Base-by-base conservation (phyloP, 306 rosid species). In the Carpinus fangiana region DNA sequence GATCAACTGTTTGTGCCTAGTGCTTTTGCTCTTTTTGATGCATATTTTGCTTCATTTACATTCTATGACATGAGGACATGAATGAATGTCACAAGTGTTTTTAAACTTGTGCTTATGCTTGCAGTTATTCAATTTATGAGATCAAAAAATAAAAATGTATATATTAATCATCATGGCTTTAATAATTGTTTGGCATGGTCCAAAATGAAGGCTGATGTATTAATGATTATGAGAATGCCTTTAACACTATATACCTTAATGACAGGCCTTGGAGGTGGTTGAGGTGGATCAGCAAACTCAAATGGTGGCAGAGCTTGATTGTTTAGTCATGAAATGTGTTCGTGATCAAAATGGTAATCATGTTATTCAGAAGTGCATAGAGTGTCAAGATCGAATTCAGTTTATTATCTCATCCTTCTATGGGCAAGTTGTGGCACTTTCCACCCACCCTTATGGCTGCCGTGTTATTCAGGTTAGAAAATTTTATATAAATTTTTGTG, bases 271-370 rank as follows among this genome's bases (percentile, higher is more conserved):
- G 91, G 99, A 95, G 87, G 92, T 90, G 77, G 93, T 95, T 83
- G 93, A 83, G 60, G 76, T 79, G 76, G 90, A 93, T 82, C 98
- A 88, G 78, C 97, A 93, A 76, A 84, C 89, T 68, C 96, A 89
- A 83, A 89, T 95, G 96, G 98, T 95, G 71, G 83, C 87, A 14
- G 99, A 93, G 91, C 98, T 93, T 54, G 88, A 90, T 78, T 97
- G 97, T 82, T 87, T 93, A 47, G 55, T 95, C 67, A 90, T 93
- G 93, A 95, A 90, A 85, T 95, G 99, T 38, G 97, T 93, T 31
- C 98, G 91, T 21, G 99, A 95, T 86, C 98, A 95, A 81, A 95
- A 95, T 74, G 99, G 99, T 61, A 95, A 95, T 83, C 98, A 95
- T 82, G 99, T 95, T 78, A 86, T 95, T 85, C 97, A 95, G 79